A percentile compares a stretch with the other conserved stretches of the same genome.
Conservation (phyloP, 805 yeast genomes). For the Pichia ethanolica region DNA sequence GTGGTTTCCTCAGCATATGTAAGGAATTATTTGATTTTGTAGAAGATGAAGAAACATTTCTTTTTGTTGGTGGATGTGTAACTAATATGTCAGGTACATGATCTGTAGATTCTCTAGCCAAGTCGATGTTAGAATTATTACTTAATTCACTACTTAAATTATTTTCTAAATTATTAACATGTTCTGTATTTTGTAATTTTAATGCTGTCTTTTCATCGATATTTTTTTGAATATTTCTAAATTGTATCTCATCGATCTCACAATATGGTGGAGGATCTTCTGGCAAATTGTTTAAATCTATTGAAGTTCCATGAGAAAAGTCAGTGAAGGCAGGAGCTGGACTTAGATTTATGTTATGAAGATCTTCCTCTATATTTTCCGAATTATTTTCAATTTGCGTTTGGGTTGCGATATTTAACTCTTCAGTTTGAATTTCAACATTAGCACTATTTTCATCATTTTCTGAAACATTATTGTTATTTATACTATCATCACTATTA, state of each 20-base stretch:
- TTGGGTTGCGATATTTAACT: no score
- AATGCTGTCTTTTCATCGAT: background rate
- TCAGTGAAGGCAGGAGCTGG: background rate
- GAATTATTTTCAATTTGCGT: background rate
- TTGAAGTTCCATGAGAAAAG: no score
- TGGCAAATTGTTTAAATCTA: background rate
- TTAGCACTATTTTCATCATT: background rate
- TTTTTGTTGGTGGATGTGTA: no score
- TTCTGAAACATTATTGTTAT: background rate
- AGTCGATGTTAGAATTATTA: background rate
- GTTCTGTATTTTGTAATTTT: background rate
- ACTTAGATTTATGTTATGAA: background rate
- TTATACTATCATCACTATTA: background rate
- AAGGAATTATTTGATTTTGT: no score
- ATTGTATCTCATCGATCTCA: constrained; percentile 1
- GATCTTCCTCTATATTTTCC: background rate
- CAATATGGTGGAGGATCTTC: constrained; percentile 8
- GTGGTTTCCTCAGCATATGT: no score
- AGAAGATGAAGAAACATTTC: background rate
- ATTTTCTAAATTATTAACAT: background rate
- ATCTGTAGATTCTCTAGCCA: background rate
- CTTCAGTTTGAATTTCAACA: background rate
- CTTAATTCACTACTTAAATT: no score
- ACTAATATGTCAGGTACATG: background rate
- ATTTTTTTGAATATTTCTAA: background rate